Conservation (phyloP, 352 stramenopile species). For the Globisporangium spiculum region DNA sequence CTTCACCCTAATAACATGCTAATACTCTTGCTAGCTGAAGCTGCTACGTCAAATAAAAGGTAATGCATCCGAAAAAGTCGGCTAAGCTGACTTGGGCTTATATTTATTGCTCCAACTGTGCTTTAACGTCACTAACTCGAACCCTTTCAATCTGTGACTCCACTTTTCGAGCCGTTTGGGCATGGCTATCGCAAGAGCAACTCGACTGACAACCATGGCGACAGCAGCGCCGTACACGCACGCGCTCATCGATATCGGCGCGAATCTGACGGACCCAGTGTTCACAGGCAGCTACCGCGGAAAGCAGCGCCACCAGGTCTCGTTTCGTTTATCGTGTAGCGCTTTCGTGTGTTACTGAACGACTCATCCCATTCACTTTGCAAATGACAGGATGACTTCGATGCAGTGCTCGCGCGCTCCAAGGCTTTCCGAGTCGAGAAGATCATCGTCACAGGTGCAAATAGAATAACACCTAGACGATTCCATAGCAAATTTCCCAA, state of each 20-base stretch:
- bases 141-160: background rate
- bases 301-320: conserved; percentile 87
- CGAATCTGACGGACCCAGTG: conserved; percentile 92
- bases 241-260: conserved; percentile 91
- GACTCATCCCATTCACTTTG: background rate
- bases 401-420: conserved; percentile 84
- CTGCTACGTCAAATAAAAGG: background rate
- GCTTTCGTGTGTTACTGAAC: background rate
- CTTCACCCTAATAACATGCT: too few relatives aligned
- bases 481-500: background rate
- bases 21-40: background rate
- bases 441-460: conserved; percentile 88
- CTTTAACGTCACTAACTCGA: background rate
- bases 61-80: too few relatives aligned
- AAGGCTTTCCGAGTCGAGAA: conserved; percentile 81
- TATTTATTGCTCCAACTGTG: background rate
- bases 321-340: background rate
- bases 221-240: background rate
- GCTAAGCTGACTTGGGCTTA: background rate
- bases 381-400: conserved; percentile 21
- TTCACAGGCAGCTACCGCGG: conserved; percentile 90
- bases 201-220: conserved; percentile 11
- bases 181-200: conserved; percentile 1
- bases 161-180: background rate
- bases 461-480: background rate